A percentile compares a stretch with the other conserved stretches of the same genome.
phyloP scores from a whole-genome alignment of 352 stramenopile species.

The Phytophthora fragariae region DNA sequence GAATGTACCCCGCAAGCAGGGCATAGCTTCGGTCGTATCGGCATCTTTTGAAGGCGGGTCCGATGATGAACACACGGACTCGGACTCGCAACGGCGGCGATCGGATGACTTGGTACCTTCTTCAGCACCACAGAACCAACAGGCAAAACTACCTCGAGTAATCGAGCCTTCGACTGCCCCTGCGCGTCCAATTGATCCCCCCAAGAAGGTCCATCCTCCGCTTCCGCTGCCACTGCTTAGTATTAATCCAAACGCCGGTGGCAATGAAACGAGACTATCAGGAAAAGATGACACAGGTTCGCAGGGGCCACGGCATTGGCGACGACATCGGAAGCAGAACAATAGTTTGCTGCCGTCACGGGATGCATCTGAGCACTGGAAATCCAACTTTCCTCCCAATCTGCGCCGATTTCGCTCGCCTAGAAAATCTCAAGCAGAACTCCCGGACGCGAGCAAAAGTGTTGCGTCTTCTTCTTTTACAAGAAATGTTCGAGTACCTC shows the following conservation, averaged over 20 bases:
- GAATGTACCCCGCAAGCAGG: slow-evolving; percentile 20
- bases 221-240: slow-evolving; percentile 28
- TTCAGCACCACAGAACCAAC: slow-evolving; percentile 9
- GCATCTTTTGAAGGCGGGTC: slow-evolving; percentile 24
- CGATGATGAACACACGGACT: slow-evolving; percentile 14
- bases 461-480: slow-evolving; percentile 10
- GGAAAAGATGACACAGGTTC: not conserved
- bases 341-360: slow-evolving; percentile 23
- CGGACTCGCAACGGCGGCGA: not conserved
- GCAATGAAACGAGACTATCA: slow-evolving; percentile 16
- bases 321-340: slow-evolving; percentile 8
- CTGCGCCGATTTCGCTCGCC: slow-evolving; percentile 5
- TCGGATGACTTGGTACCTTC: not conserved
- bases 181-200: not conserved
- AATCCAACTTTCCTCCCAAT: slow-evolving; percentile 27
- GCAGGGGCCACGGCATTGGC: not conserved
- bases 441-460: not conserved
- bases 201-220: slow-evolving; percentile 18
- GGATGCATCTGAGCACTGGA: slow-evolving; percentile 26
- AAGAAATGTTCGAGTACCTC: slow-evolving; percentile 1
- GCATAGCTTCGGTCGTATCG: slow-evolving; percentile 21
- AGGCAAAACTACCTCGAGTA: slow-evolving; percentile 9
- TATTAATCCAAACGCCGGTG: slow-evolving; percentile 21
- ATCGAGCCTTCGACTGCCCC: slow-evolving; percentile 13
- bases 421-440: not conserved